Conservation (phyloP, 108 stramenopile genomes). For the Hondaea fermentalgiana region DNA sequence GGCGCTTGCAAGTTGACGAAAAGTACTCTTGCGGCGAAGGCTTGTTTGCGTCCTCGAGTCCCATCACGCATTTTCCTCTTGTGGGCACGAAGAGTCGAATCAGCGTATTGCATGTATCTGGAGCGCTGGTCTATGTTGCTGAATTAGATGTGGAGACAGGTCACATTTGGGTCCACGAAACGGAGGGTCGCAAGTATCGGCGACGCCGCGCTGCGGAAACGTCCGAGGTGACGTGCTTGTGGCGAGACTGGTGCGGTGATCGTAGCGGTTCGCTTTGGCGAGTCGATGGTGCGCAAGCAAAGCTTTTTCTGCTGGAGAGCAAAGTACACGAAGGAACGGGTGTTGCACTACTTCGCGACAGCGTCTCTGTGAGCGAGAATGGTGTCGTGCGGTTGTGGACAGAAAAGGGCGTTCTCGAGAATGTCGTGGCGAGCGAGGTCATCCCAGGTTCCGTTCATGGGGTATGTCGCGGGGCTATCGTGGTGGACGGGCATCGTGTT, state of each 20-base stretch:
- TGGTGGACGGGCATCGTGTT: not conserved
- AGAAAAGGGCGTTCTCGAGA: not conserved
- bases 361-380: not conserved
- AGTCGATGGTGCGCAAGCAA: not conserved
- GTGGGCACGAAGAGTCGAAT: not conserved
- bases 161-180: not conserved
- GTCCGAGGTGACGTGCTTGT: not conserved
- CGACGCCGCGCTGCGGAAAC: not conserved
- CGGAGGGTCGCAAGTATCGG: not conserved
- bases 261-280: not conserved
- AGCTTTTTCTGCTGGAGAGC: not conserved
- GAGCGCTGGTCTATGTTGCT: not conserved
- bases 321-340: not conserved
- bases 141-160: not conserved
- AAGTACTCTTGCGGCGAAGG: too few relatives aligned
- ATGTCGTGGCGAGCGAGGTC: not conserved
- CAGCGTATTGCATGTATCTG: not conserved
- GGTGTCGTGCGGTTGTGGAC: not conserved
- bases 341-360: not conserved
- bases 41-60: too few relatives aligned
- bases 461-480: not conserved
- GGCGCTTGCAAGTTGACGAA: too few relatives aligned
- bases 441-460: not conserved
- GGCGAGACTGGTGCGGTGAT: not conserved
- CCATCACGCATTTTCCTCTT: not conserved